Base-by-base conservation (phyloP, 1,284 basidiomycete species). In the Leccinum solheimii region DNA sequence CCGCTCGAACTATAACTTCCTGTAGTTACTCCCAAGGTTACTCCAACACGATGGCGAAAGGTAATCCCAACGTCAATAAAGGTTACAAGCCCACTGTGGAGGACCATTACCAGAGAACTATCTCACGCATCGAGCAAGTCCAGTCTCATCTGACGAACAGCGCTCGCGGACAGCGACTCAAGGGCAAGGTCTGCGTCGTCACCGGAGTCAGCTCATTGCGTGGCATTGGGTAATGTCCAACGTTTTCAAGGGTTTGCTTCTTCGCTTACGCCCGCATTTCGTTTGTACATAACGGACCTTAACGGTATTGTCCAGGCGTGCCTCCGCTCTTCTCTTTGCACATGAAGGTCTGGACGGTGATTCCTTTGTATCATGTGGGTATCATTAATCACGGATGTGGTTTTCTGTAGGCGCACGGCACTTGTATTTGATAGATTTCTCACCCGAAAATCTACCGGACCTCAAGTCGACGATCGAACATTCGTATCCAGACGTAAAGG, bases 131-230 rank as follows among this genome's bases (percentile, higher is more conserved):
- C 48, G 76, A 86, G 57, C 82, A 83, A 67, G 87, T 95, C 60
- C 87, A 88, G 70, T 80, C 83, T 0, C 94, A 95, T 64, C 80
- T 95, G 26, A 75, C 81, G 56, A 78, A 75, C 19, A 69, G 83
- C 34, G 81, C 87, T 34, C 81, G 88, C 40, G 78, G 80, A 48
- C 79, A 76, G 19, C 83, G 86, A 65, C 81, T 97, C 66, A 81
- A 82, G 68, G 87, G 83, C 66, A 97, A 95, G 76, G 92, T 96
- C n/a, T 93, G 90, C 70, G 84, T 97, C 66, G 85, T 97, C 65
- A 97, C 95, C 0, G 95, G 95, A 14, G 92, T 90, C 27, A 88
- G 89, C 27, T 94, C 91, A 19, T 71, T 90, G 66, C 88, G 88
- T 70, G 94, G 26, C 26, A 26, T 96, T 65, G 93, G 93, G 92